phyloP scores from a whole-genome alignment of 768 basidiomycete genomes.

The Leccinum aurantiacum region DNA sequence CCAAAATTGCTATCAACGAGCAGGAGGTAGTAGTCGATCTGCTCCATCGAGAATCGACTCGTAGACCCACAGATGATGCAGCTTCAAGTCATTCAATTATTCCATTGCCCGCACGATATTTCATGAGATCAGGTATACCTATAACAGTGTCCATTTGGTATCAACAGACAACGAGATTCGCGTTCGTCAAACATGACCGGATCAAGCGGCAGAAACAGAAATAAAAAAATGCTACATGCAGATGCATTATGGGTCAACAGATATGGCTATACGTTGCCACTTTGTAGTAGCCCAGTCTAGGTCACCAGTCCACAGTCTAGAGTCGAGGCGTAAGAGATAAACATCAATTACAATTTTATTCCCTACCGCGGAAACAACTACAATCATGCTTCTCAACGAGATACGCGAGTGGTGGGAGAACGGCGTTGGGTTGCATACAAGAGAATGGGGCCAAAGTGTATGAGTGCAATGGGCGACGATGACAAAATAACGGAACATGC shows the following conservation, averaged over 20 bases:
- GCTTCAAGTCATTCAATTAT: background rate
- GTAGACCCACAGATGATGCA: background rate
- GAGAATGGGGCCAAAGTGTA: conserved; percentile 12
- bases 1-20: background rate
- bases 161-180: background rate
- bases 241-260: background rate
- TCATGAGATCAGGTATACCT: background rate
- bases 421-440: conserved; percentile 9
- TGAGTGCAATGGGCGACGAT: conserved; percentile 23
- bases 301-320: conserved; percentile 2
- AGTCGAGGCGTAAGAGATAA: conserved; percentile 9
- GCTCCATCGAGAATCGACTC: background rate
- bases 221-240: background rate
- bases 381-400: conserved; percentile 8
- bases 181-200: background rate
- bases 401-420: conserved; percentile 8
- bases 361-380: conserved; percentile 10
- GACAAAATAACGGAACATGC: conserved; percentile 24
- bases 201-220: background rate
- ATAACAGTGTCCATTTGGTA: background rate
- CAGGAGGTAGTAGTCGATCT: background rate
- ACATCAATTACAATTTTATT: conserved; percentile 12
- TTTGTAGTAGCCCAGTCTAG: background rate
- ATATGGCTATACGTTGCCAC: background rate
- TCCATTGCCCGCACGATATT: background rate